Evolutionary conservation across 129 eudicot species (phyloP), one percentile per base, ranked within the genome.

Genomic region (Ambrosia trifida): DNA sequence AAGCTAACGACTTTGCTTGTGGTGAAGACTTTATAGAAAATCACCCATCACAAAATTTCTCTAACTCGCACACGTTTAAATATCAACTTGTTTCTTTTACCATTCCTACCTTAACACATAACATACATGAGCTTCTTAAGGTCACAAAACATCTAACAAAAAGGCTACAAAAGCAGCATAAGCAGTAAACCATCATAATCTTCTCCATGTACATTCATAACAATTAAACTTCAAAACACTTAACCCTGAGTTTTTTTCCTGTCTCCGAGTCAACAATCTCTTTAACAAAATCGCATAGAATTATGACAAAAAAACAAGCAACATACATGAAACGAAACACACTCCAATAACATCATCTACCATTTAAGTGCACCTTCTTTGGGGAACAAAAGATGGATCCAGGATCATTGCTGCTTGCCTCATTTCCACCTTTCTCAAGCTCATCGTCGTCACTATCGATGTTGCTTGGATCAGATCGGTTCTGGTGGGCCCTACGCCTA

Each of bases 361-460:
- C 77, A 31, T 68, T 85, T 80, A 54, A 28, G 44, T 80, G 84
- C 24, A 74, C 66, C 76, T 82, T 89, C 80, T 83, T 89, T 8
- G 95, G 96, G 17, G 91, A 79, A 72, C 83, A 74, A 13, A 80
- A 87, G 70, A 78, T 88, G 64, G 89, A 84, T 16, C 85, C 86
- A 7, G 83, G 73, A 63, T 78, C 75, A 17, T 72, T 72, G 64
- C 71, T 72, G 58, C 51, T 60, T 9, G 61, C 73, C 17, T 78
- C 84, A n/a, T 59, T 72, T 33, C 72, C 82, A 3, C 13, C 20
- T 16, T 62, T 74, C 82, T 82, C 95, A 4, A 85, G 65, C 62
- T 87, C 97, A 8, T 94, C 99, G 11, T 92, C 95, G 33, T 94
- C 99, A 28, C 97, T 94, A 67, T 88, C 84, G 3, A 94, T 81